Evolutionary conservation across 495 filamentous ascomycete genomes (phyloP), one percentile per base, ranked within the genome.

Genomic region (Niebla homalea): DNA sequence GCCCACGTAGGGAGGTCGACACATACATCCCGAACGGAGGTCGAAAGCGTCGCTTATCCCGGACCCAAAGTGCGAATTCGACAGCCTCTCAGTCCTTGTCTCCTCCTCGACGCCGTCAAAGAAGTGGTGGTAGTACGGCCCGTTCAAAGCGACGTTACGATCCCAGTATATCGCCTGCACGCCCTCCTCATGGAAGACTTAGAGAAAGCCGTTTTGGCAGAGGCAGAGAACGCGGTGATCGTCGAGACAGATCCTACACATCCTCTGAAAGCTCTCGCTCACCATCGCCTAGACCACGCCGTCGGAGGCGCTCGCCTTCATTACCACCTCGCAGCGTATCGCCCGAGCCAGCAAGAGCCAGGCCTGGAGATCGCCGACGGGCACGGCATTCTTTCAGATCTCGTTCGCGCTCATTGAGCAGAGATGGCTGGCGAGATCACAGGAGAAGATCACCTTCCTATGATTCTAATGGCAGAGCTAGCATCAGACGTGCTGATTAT

Each of bases 281-380:
- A 79, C 79, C 64, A 68, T 72, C 70, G 60, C 68, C 71, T 67
- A 80, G 78, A 76, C 62, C 72, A 73, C 61, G 66, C 53, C 70
- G 64, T 61, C 62, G 64, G 55, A 62, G 65, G 61, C 61, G 56
- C 56, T 59, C 48, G 38, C 52, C 63, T 57, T 71, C 69, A 40
- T 55, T 64, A 45, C 70, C 67, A 49, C 71, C 69, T 50, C 69
- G 68, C 56, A 78, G 72, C 61, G 59, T 64, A 36, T 74, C 69
- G 3, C 63, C 68, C 41, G 57, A 57, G 22, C 54, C 50, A 25
- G 49, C 51, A 55, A 36, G 46, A 15, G 29, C 29, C 29, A 12
- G 29, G 29, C 32, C 53, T 36, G 45, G 40, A 42, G 6, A 14
- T 49, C 29, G 19, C 37, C 43, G 49, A 29, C 57, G 37, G 40